Evolutionary conservation across 306 rosid species (phyloP).

Genomic region (Prosopis cineraria): DNA sequence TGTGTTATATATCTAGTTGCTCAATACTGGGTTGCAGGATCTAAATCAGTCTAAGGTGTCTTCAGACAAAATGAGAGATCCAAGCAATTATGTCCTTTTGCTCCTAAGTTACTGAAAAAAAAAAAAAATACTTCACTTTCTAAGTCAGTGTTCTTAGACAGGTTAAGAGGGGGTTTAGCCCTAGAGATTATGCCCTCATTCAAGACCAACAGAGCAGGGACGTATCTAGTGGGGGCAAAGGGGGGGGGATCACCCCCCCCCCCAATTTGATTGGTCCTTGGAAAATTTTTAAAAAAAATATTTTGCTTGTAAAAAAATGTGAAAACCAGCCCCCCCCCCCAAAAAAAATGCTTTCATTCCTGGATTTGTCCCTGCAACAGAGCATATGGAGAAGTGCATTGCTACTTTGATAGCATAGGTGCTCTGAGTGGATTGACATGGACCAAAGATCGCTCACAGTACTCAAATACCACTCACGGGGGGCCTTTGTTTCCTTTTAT

Average conservation of each 20-base stretch:
- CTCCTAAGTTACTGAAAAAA: not conserved
- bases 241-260: too few species aligned
- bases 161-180: not conserved
- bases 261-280: too few species aligned
- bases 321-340: too few species aligned
- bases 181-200: not conserved
- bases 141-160: not conserved
- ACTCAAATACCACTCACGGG: too few species aligned
- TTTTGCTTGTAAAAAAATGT: too few species aligned
- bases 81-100: not conserved
- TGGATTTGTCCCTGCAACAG: too few species aligned
- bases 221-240: too few species aligned
- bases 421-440: not conserved
- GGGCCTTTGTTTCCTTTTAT: too few species aligned
- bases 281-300: too few species aligned
- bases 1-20: not conserved
- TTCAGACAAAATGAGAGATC: not conserved
- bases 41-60: not conserved
- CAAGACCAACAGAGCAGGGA: not conserved
- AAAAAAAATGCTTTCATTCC: too few species aligned
- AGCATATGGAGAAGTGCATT: not conserved
- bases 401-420: not conserved
- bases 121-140: not conserved
- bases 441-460: not conserved
- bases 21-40: not conserved